Evolutionary conservation across 1,139 yeast genomes (phyloP).

Genomic region (Saccharomyces pastorianus): DNA sequence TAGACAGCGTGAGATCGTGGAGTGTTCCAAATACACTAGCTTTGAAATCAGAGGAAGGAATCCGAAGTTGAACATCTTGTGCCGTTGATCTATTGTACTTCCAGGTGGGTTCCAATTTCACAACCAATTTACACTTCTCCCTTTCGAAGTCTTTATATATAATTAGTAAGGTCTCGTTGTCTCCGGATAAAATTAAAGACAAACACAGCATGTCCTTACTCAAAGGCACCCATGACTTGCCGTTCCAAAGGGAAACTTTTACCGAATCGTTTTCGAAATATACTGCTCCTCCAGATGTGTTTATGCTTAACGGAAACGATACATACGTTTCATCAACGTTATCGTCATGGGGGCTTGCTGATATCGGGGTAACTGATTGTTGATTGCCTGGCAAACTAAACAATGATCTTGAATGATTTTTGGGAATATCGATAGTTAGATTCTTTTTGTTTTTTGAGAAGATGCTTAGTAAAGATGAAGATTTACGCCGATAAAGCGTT

Average conservation of each 20-base stretch:
- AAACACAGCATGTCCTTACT: conserved; percentile 6
- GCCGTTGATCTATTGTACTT: conserved; percentile 27
- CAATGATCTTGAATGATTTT: conserved; percentile 6
- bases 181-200: conserved; percentile 69
- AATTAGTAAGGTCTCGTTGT: conserved; percentile 79
- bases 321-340: conserved; percentile 2
- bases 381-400: conserved; percentile 4
- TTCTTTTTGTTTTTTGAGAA: conserved; percentile 16
- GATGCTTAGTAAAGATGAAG: conserved; percentile 22
- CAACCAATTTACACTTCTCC: conserved; percentile 13
- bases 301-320: conserved; percentile 11
- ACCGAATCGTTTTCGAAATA: conserved; percentile 13
- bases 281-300: conserved; percentile 6
- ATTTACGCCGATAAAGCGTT: conserved; percentile 10
- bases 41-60: conserved; percentile 16
- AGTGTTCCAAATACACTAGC: conserved; percentile 8
- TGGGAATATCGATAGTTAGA: conserved; percentile 8
- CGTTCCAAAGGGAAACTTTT: conserved; percentile 22
- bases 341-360: conserved; percentile 1
- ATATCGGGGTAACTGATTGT: conserved; percentile 4
- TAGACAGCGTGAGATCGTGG: conserved; percentile 8
- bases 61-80: conserved; percentile 28
- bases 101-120: conserved; percentile 18
- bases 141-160: conserved; percentile 52
- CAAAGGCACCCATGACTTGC: conserved; percentile 17